A percentile compares a stretch with the other conserved stretches of the same genome.
Conservation (phyloP, 2,329 filamentous ascomycete genomes). For the Cercospora berteroae region DNA sequence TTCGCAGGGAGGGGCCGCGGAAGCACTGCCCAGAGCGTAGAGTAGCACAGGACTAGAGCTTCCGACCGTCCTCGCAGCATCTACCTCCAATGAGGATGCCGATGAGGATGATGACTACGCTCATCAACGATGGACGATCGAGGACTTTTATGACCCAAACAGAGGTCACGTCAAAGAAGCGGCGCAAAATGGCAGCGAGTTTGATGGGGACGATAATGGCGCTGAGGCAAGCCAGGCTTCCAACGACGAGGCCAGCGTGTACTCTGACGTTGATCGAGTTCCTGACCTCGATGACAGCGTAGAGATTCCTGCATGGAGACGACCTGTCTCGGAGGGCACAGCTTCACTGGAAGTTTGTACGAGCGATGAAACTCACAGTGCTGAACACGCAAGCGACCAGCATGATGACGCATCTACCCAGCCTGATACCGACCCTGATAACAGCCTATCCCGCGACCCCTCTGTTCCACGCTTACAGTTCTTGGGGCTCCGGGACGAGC, state of each 20-base stretch:
- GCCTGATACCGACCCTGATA: neutral
- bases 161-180: neutral
- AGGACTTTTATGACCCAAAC: conserved; percentile 6
- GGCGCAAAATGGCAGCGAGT: conserved; percentile 3
- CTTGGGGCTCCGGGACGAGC: neutral
- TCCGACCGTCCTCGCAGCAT: neutral
- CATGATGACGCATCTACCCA: neutral
- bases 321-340: neutral
- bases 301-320: neutral
- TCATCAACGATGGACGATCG: conserved; percentile 11
- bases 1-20: neutral
- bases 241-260: neutral
- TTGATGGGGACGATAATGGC: neutral
- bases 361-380: conserved; percentile 1
- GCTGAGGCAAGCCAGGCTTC: neutral
- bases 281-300: neutral
- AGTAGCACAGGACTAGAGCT: conserved; percentile 14
- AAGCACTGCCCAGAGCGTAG: conserved; percentile 1
- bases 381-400: neutral
- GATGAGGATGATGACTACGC: conserved; percentile 7
- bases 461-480: neutral
- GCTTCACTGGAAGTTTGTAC: neutral
- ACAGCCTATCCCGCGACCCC: neutral
- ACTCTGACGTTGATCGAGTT: neutral
- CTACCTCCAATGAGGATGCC: neutral